phyloP scores from a whole-genome alignment of 2,329 filamentous ascomycete genomes.

The Colletotrichum filicis region DNA sequence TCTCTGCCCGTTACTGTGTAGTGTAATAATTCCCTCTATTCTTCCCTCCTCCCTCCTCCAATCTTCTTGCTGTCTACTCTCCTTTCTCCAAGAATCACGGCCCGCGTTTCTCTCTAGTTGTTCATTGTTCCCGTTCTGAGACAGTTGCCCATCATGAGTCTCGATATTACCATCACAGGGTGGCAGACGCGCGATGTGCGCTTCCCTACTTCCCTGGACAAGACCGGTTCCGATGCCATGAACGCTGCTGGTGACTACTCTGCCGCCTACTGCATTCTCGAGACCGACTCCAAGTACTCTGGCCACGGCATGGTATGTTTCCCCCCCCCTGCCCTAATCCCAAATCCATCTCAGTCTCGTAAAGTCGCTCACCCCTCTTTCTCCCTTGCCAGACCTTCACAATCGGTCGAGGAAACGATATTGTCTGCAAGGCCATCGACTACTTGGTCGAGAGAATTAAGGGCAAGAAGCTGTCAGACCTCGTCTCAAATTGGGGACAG shows the following conservation, averaged over 20 bases:
- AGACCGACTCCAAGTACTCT: conserved; percentile 77
- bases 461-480: conserved; percentile 78
- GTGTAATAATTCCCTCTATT: not conserved
- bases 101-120: not conserved
- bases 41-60: conserved; percentile 1
- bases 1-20: not conserved
- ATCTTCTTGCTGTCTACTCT: not conserved
- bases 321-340: not conserved
- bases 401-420: conserved; percentile 90
- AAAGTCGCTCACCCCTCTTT: not conserved
- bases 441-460: conserved; percentile 81
- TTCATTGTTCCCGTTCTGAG: not conserved
- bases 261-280: conserved; percentile 90
- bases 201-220: conserved; percentile 92
- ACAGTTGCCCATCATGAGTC: conserved; percentile 46
- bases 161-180: conserved; percentile 76
- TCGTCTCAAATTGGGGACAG: conserved; percentile 84
- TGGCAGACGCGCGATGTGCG: conserved; percentile 80
- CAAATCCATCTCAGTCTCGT: not conserved
- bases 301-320: conserved; percentile 81
- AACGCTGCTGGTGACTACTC: conserved; percentile 95
- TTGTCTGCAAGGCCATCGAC: conserved; percentile 86
- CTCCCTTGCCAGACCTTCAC: conserved; percentile 71
- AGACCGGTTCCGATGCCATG: conserved; percentile 97
- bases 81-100: not conserved